Percentiles rank a stretch among this genome's conserved stretches.
Evolutionary conservation across 345 rosid genomes (phyloP).

Genomic region (Jatropha curcas): DNA sequence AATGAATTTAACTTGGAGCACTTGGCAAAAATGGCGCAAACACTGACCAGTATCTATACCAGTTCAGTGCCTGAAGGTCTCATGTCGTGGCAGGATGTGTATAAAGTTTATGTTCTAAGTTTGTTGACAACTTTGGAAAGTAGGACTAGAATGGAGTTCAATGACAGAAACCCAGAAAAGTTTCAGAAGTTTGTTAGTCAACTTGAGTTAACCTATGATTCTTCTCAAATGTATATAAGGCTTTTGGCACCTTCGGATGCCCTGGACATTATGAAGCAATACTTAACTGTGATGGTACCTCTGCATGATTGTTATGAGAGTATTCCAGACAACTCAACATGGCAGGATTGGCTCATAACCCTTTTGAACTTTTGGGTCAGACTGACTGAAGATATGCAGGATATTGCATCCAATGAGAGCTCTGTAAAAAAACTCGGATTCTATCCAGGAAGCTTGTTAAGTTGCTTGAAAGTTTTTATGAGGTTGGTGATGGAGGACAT

Average conservation of each 20-base stretch:
- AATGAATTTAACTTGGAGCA: slow-evolving; percentile 67
- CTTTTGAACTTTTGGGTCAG: slow-evolving; percentile 78
- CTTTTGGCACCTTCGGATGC: slow-evolving; percentile 62
- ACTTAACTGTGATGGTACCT: slow-evolving; percentile 52
- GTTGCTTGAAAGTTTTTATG: slow-evolving; percentile 62
- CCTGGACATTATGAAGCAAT: slow-evolving; percentile 59
- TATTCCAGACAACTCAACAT: slow-evolving; percentile 79
- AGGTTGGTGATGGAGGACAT: slow-evolving; percentile 82
- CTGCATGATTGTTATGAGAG: slow-evolving; percentile 40
- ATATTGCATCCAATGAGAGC: slow-evolving; percentile 40
- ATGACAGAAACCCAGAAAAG: slow-evolving; percentile 53
- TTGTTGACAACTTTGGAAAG: slow-evolving; percentile 54
- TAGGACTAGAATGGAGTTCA: slow-evolving; percentile 44
- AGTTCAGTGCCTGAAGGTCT: slow-evolving; percentile 54
- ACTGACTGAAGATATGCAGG: slow-evolving; percentile 74
- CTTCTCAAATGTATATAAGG: slow-evolving; percentile 53
- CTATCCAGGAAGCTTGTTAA: slow-evolving; percentile 54
- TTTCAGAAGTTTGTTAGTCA: slow-evolving; percentile 59
- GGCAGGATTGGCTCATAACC: slow-evolving; percentile 89
- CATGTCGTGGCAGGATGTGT: slow-evolving; percentile 69
- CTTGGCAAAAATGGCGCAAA: slow-evolving; percentile 80
- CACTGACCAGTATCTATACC: slow-evolving; percentile 40
- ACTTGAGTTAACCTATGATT: slow-evolving; percentile 68
- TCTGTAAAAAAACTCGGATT: slow-evolving; percentile 37
- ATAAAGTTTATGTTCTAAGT: slow-evolving; percentile 55